Percentiles rank a stretch among this genome's conserved stretches.
phyloP scores from a whole-genome alignment of 129 eudicot species.

The Chrysanthemum makinoi region DNA sequence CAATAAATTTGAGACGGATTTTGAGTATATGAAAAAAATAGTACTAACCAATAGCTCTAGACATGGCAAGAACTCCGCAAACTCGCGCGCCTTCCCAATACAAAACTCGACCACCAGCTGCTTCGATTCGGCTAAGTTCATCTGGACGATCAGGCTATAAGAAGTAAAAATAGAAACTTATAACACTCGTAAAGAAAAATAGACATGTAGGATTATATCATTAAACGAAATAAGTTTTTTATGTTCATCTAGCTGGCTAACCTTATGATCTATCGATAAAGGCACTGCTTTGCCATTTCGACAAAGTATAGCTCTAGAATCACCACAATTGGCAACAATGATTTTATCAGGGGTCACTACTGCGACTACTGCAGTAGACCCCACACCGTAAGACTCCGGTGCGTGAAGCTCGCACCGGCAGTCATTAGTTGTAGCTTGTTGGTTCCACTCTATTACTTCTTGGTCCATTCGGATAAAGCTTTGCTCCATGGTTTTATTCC shows the following conservation, averaged over 20 bases:
- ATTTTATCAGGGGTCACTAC: constrained; percentile 42
- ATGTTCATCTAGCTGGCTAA: neutral
- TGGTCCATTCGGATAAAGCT: constrained; percentile 46
- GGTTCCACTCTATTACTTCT: constrained; percentile 38
- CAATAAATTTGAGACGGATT: too few species aligned
- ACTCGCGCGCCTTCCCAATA: constrained; percentile 64
- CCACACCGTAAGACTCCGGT: constrained; percentile 43
- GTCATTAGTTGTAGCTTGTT: constrained; percentile 21
- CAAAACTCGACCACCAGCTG: constrained; percentile 55
- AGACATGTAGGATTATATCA: too few species aligned
- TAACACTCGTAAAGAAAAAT: neutral
- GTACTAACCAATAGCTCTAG: constrained; percentile 58
- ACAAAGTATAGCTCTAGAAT: constrained; percentile 55
- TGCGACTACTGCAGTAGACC: constrained; percentile 60
- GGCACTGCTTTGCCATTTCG: constrained; percentile 46
- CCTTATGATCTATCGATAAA: constrained; percentile 67
- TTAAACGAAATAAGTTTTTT: neutral
- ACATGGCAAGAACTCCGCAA: constrained; percentile 59
- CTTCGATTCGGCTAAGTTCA: constrained; percentile 56
- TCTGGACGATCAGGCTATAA: constrained; percentile 67
- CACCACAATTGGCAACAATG: constrained; percentile 66
- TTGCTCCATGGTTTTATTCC: constrained; percentile 43
- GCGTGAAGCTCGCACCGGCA: constrained; percentile 47
- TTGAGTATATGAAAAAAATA: too few species aligned
- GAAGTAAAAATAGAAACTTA: neutral